Conservation (phyloP, 768 basidiomycete species). For the Mycena vulgaris region DNA sequence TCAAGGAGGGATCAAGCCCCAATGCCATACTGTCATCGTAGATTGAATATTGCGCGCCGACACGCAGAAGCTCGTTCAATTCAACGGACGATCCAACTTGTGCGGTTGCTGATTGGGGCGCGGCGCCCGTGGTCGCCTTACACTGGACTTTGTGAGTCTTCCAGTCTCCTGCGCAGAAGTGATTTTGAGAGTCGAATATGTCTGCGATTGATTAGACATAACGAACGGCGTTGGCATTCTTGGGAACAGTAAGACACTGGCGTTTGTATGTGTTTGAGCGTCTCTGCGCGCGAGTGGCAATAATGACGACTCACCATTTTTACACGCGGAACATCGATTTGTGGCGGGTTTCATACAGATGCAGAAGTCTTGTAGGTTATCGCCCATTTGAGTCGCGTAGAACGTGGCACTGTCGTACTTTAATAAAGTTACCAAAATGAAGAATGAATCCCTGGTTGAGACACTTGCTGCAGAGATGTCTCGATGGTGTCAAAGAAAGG, state of each 20-base stretch:
- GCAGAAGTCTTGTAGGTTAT: neutral
- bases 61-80: constrained; percentile 20
- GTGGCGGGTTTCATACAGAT: constrained; percentile 20
- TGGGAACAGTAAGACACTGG: constrained; percentile 26
- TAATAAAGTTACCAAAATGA: too few relatives aligned
- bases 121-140: constrained; percentile 6
- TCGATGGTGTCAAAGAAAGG: too few relatives aligned
- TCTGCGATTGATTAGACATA: neutral
- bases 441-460: too few relatives aligned
- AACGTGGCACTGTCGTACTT: too few relatives aligned
- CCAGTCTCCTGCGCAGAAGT: constrained; percentile 18
- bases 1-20: constrained; percentile 29
- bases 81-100: neutral
- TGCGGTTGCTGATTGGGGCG: neutral
- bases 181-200: too few relatives aligned
- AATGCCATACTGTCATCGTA: constrained; percentile 14
- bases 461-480: too few relatives aligned
- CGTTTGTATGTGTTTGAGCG: neutral
- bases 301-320: constrained; percentile 1
- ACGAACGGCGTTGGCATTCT: constrained; percentile 29
- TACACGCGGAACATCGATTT: constrained; percentile 31
- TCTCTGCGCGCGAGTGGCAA: neutral
- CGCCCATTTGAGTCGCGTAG: too few relatives aligned
- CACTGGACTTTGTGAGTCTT: constrained; percentile 33
- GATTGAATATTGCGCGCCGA: constrained; percentile 30